These are phyloP conservation scores for Chloranthus sessilifolius DNA, from an alignment of 164 flowering plant species.

Conservation along the genomic window DNA sequence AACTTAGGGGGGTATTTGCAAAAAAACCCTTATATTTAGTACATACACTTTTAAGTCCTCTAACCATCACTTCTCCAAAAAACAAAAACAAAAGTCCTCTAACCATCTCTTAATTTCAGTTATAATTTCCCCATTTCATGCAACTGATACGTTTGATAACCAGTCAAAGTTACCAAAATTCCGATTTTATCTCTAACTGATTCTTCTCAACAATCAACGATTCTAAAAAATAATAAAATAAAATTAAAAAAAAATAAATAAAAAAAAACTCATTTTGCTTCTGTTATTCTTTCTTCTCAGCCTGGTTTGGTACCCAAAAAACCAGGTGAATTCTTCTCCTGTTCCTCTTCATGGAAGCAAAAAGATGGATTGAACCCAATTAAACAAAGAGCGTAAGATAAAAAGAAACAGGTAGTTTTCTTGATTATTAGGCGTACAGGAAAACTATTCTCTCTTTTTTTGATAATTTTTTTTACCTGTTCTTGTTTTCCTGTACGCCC, in stretches of 20 bases:
- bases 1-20: no score
- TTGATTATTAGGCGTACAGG: constrained; percentile 19
- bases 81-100: no score
- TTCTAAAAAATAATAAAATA: no score
- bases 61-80: no score
- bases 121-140: no score
- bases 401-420: constrained; percentile 6
- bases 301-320: constrained; percentile 6
- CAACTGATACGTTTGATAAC: background rate
- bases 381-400: constrained; percentile 7
- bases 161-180: constrained; percentile 1
- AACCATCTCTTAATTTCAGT: no score
- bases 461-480: background rate
- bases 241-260: background rate
- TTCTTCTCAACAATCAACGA: background rate
- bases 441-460: constrained; percentile 4
- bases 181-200: background rate
- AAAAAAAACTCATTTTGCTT: background rate
- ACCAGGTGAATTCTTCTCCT: constrained; percentile 7
- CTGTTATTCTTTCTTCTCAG: background rate
- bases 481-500: constrained; percentile 17
- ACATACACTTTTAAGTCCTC: no score
- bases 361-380: constrained; percentile 5
- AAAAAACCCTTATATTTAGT: no score
- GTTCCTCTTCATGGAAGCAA: background rate